Percentiles rank a stretch among this genome's conserved stretches.
Evolutionary conservation across 2,329 filamentous ascomycete species (phyloP).

Genomic region (Didymella sp.): DNA sequence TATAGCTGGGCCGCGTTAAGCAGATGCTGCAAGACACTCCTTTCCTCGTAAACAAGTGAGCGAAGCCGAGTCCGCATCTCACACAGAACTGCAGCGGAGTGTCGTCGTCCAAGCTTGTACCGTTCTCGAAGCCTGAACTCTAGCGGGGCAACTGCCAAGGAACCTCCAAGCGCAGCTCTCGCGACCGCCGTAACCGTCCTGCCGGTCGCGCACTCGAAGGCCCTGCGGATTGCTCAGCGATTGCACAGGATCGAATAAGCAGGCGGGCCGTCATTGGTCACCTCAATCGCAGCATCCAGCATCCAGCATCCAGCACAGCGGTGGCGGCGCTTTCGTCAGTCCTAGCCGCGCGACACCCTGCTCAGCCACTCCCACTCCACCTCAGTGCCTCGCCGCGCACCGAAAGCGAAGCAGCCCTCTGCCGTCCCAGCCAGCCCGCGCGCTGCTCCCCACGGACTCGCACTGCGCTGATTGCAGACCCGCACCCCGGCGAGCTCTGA

Average conservation of each 20-base stretch:
- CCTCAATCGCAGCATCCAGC: constrained; percentile 20
- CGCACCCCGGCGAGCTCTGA: constrained; percentile 39
- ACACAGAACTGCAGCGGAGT: not conserved
- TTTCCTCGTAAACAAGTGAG: too few relatives aligned
- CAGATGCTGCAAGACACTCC: not conserved
- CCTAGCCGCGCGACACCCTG: constrained; percentile 29
- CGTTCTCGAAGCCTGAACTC: not conserved
- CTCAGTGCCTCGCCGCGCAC: constrained; percentile 25
- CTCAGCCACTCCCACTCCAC: constrained; percentile 43
- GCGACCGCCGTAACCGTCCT: not conserved
- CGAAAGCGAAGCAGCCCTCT: constrained; percentile 27
- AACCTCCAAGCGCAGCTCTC: constrained; percentile 6
- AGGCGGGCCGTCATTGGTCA: constrained; percentile 20
- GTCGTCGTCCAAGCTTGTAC: not conserved
- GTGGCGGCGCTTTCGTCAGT: constrained; percentile 23
- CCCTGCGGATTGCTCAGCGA: constrained; percentile 17
- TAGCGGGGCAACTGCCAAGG: constrained; percentile 4
- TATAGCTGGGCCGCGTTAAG: not conserved
- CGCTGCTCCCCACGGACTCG: constrained; percentile 9
- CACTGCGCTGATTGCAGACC: constrained; percentile 14
- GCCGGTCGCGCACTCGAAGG: not conserved
- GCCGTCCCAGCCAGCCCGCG: constrained; percentile 8
- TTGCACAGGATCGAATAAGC: constrained; percentile 35
- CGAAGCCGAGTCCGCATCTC: too few relatives aligned
- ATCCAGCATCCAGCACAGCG: constrained; percentile 22